Percentiles rank a stretch among this genome's conserved stretches.
Evolutionary conservation across 495 filamentous ascomycete species (phyloP).

Genomic region (Talaromyces wortmannii): DNA sequence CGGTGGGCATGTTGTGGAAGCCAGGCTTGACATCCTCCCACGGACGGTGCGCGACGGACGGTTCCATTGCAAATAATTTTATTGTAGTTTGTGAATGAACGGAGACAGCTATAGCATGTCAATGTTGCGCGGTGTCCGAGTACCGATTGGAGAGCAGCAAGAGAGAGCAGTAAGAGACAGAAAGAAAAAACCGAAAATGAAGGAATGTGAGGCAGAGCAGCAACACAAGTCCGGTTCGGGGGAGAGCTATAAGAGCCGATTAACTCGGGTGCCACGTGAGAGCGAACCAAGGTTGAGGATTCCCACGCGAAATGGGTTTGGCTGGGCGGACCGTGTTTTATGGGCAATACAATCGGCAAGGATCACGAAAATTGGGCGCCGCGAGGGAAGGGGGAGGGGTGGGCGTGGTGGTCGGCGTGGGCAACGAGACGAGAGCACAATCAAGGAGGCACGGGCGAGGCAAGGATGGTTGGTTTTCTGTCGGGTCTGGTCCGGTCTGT

Average conservation of each 20-base stretch:
- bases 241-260: background rate
- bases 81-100: background rate
- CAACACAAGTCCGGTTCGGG: background rate
- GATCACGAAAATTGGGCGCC: background rate
- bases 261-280: background rate
- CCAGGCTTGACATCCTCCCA: slow-evolving; percentile 32
- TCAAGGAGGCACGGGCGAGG: slow-evolving; percentile 1
- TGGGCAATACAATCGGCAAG: background rate
- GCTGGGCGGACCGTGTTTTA: no score
- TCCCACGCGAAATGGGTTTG: background rate
- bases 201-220: background rate
- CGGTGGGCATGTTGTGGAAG: slow-evolving; percentile 23
- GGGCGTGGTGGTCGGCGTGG: slow-evolving; percentile 1
- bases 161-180: background rate
- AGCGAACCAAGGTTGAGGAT: background rate
- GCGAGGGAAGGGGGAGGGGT: background rate
- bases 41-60: slow-evolving; percentile 31
- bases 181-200: no score
- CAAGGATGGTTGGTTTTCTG: background rate
- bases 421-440: slow-evolving; percentile 1
- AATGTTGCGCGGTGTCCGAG: no score
- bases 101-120: background rate
- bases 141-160: background rate
- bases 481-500: background rate
- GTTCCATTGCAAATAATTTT: slow-evolving; percentile 24